Evolutionary conservation across 441 rosid genomes (phyloP).

Genomic region (Corymbia calophylla): DNA sequence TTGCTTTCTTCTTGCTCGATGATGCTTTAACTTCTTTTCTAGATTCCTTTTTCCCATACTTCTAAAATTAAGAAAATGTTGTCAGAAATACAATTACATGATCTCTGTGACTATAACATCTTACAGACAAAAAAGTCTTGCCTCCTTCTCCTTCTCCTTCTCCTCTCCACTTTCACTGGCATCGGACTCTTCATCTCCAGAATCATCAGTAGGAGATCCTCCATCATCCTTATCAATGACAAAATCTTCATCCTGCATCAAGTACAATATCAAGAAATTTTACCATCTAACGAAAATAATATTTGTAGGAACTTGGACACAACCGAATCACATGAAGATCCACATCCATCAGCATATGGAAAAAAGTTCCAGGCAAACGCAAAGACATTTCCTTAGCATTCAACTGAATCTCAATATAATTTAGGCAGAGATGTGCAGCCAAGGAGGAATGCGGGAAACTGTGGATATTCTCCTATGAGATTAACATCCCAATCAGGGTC

Average conservation of each 20-base stretch:
- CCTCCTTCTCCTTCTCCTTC: slow-evolving; percentile 81
- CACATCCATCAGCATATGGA: background rate
- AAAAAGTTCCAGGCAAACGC: background rate
- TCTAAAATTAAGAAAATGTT: slow-evolving; percentile 35
- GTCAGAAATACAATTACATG: background rate
- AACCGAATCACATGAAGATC: background rate
- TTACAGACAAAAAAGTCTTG: slow-evolving; percentile 13
- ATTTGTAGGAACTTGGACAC: background rate
- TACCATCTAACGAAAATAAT: background rate
- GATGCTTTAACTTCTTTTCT: slow-evolving; percentile 55
- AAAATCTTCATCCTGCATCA: slow-evolving; percentile 84
- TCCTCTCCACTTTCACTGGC: slow-evolving; percentile 68
- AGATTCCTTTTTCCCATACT: slow-evolving; percentile 59
- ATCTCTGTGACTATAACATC: background rate
- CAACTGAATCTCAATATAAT: background rate
- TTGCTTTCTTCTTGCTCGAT: slow-evolving; percentile 58
- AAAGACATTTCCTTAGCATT: background rate
- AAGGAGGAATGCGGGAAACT: background rate
- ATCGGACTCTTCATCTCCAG: slow-evolving; percentile 85
- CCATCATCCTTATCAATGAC: slow-evolving; percentile 76
- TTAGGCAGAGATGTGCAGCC: background rate
- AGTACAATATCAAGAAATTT: background rate
- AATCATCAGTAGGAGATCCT: slow-evolving; percentile 98
- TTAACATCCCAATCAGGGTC: background rate
- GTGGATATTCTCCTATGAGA: background rate